Base-by-base conservation (phyloP, 2,329 filamentous ascomycete genomes). In the Epichloe festucae region DNA sequence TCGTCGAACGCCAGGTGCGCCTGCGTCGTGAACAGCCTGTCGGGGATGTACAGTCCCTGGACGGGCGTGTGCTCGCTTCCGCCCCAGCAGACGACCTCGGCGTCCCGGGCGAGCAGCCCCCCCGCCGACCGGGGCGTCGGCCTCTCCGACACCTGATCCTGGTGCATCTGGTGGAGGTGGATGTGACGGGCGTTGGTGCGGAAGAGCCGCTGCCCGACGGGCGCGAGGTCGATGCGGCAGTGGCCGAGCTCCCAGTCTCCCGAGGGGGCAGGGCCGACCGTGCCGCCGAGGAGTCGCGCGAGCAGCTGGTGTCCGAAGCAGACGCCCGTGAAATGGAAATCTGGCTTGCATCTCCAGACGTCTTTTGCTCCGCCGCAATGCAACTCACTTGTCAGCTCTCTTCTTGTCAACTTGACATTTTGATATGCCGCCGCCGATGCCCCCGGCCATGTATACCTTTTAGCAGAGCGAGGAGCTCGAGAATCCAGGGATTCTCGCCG, bases 291-390 rank as follows among this genome's bases (percentile, higher is more conserved):
- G 2, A 87, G 84, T 34, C 87, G 76, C 1, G 80, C 82, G 35
- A 93, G 71, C 55, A 93, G 82, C 65, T 91, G 87, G 61, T 91
- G 87, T 5, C 87, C 87, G 63, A 89, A 90, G 65, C 87, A 93
- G 10, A 90, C 79, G 2, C 87, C 87, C 17, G 89, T 78, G 36
- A 90, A 68, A 36, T 72, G 71, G 46, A 79, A 74, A 19, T 76
- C 70, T 1, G 75, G 75, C 2, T 74, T 67, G 5, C 66, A 61
- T 6, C 63, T 60, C 76, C 76, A 81, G 4, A 80, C 58, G 35
- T 74, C 73, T 72, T 38, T 72, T 38, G 41, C 11, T 11, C n/a
- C 3, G 14, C 8, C 21, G 49, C 35, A 36, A 27, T 46, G 5
- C 8, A 17, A 17, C 17, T 17, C 17, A 1, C 8, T 38, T 14